Evolutionary conservation across 1,284 basidiomycete genomes (phyloP).

Genomic region (Boletus mariae): DNA sequence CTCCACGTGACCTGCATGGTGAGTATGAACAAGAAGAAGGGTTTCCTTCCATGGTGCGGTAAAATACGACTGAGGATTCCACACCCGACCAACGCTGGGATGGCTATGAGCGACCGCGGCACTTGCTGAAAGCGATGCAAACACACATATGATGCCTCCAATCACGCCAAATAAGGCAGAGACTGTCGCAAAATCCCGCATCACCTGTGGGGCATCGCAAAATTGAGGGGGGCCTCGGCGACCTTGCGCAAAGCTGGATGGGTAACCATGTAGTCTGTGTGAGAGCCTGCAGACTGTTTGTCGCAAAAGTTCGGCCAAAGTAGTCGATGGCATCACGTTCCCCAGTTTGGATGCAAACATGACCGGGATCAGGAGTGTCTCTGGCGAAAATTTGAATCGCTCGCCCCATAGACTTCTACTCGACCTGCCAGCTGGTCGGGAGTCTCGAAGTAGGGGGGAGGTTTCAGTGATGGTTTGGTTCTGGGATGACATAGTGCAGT

Average conservation of each 20-base stretch:
- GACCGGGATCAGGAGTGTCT: background rate
- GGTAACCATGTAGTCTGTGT: slow-evolving; percentile 16
- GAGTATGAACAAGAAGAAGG: slow-evolving; percentile 24
- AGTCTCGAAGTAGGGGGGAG: slow-evolving; percentile 11
- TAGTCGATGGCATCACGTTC: slow-evolving; percentile 17
- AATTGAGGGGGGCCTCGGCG: slow-evolving; percentile 13
- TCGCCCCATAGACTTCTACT: background rate
- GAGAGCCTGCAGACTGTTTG: slow-evolving; percentile 28
- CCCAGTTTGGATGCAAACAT: background rate
- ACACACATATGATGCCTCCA: slow-evolving; percentile 25
- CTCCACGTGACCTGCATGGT: slow-evolving; percentile 12
- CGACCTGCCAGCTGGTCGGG: slow-evolving; percentile 1
- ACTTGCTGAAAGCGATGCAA: background rate
- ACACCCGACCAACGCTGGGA: slow-evolving; percentile 19
- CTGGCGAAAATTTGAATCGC: background rate
- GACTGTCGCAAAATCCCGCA: slow-evolving; percentile 19
- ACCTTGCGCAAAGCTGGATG: slow-evolving; percentile 1
- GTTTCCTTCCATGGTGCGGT: slow-evolving; percentile 31
- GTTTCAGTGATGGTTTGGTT: slow-evolving; percentile 10
- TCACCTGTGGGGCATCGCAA: slow-evolving; percentile 26
- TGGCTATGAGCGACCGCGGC: slow-evolving; percentile 4
- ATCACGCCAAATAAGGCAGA: slow-evolving; percentile 17
- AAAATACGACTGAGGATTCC: slow-evolving; percentile 25
- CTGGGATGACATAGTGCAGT: slow-evolving; percentile 13
- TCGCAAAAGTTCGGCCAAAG: slow-evolving; percentile 29